These are phyloP conservation scores for Penicillium pulvis DNA, from an alignment of 495 filamentous ascomycete genomes.

Conservation along the genomic window DNA sequence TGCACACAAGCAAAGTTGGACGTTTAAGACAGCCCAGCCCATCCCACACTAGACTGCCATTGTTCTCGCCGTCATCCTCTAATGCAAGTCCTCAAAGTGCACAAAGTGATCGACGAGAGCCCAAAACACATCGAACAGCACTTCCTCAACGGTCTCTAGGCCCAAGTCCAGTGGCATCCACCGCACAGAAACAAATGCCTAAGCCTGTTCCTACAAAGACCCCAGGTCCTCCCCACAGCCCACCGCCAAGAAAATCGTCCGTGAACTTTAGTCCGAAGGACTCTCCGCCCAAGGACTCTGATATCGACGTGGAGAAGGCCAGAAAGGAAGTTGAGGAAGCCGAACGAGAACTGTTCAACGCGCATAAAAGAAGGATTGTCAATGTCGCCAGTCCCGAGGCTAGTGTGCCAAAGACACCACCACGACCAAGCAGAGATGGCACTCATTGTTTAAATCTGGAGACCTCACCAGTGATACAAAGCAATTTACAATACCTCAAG, in stretches of 20 bases:
- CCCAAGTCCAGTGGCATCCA: constrained; percentile 3
- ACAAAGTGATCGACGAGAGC: constrained; percentile 62
- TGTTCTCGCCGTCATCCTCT: constrained; percentile 48
- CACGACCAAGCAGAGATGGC: constrained; percentile 79
- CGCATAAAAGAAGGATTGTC: constrained; percentile 4
- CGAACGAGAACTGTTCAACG: constrained; percentile 25
- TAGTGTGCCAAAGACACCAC: constrained; percentile 24
- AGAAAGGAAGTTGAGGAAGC: constrained; percentile 30
- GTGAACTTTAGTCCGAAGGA: constrained; percentile 48
- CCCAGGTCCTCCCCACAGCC: constrained; percentile 56
- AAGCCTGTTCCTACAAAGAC: constrained; percentile 5
- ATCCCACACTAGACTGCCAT: constrained; percentile 65
- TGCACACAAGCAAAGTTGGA: constrained; percentile 60
- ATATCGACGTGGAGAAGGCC: constrained; percentile 27
- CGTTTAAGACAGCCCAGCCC: constrained; percentile 66
- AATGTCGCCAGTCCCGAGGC: background rate
- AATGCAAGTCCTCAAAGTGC: constrained; percentile 59
- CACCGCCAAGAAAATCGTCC: constrained; percentile 65
- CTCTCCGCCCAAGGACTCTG: constrained; percentile 13
- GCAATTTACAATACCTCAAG: constrained; percentile 61
- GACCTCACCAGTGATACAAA: constrained; percentile 72
- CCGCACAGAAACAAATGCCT: constrained; percentile 1
- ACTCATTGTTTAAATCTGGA: constrained; percentile 66
- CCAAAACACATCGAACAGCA: constrained; percentile 61
- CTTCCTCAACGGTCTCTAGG: constrained; percentile 18